Evolutionary conservation across 306 rosid species (phyloP), one percentile per base, ranked within the genome.

Genomic region (Argentina anserina): DNA sequence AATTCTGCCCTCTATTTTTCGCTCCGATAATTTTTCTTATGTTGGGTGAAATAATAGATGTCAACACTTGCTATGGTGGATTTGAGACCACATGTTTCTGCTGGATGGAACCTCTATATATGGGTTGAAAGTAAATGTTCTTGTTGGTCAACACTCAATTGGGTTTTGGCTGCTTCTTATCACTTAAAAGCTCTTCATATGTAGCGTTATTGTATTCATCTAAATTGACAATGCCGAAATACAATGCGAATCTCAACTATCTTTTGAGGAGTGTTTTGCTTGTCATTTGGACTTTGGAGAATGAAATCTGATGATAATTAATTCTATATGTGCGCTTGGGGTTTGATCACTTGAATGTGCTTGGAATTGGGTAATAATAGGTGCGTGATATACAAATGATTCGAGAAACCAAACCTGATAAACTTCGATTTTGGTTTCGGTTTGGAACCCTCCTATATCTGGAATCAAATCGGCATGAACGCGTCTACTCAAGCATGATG

Each of bases 11-110:
- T 62, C 79, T 63, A 63, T 75, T 81, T 69, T 84, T 76, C 73
- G 67, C 76, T 74, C 60, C 46, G 76, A 81, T n/a, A 73, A 65
- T n/a, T 59, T 60, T 61, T 36, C 31, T 67, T 67, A 14, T 78
- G 67, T 50, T 80, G 81, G 84, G 74, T 78, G 74, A 77, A 79
- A 53, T 58, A 83, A 82, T 75, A 79, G 81, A 76, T 79, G 81
- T 58, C 75, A 69, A 82, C 68, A 75, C 78, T 77, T 80, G 61
- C 74, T 71, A 63, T 77, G 86, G 87, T 71, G 84, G 72, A 72
- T 61, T 71, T 37, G 84, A 79, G 71, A 52, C 43, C 37, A 45
- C 75, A 43, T 72, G 47, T 63, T 70, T 70, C 50, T 37, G n/a
- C 53, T 14, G 21, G 43, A 70, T 14, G 64, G 39, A 52, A 70